These are phyloP conservation scores for Ampelocalamus luodianensis DNA, from an alignment of 176 grass and related monocot genomes.

Conservation along the genomic window DNA sequence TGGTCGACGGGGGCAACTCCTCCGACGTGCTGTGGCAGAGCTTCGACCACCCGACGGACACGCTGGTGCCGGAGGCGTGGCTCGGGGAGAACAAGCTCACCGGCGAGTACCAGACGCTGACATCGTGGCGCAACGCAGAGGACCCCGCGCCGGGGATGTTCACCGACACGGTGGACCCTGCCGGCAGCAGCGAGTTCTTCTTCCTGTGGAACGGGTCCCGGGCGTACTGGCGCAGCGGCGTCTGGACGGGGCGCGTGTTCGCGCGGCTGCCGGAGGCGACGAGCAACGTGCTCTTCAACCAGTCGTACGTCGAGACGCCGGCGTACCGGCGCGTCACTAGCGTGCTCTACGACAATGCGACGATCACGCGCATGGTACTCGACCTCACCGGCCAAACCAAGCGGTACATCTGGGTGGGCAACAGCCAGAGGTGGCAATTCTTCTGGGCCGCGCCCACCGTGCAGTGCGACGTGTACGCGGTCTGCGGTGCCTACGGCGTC, in stretches of 20 bases:
- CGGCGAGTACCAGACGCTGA: slow-evolving; percentile 39
- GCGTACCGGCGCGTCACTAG: slow-evolving; percentile 34
- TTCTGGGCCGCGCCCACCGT: slow-evolving; percentile 45
- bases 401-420: slow-evolving; percentile 39
- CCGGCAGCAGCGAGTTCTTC: slow-evolving; percentile 44
- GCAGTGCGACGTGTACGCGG: slow-evolving; percentile 42
- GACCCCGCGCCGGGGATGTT: slow-evolving; percentile 51
- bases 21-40: slow-evolving; percentile 15
- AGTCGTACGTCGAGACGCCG: slow-evolving; percentile 43
- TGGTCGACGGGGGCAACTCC: slow-evolving; percentile 39
- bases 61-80: slow-evolving; percentile 51
- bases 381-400: slow-evolving; percentile 49
- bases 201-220: slow-evolving; percentile 33
- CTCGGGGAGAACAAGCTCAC: slow-evolving; percentile 48
- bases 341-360: slow-evolving; percentile 50
- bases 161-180: slow-evolving; percentile 27
- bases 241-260: slow-evolving; percentile 44
- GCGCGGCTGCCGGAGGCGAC: slow-evolving; percentile 35
- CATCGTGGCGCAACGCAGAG: slow-evolving; percentile 52
- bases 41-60: slow-evolving; percentile 24
- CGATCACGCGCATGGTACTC: slow-evolving; percentile 47
- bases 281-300: slow-evolving; percentile 53
- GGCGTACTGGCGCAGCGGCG: slow-evolving; percentile 47
- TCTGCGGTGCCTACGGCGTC: slow-evolving; percentile 35
- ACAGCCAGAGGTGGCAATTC: slow-evolving; percentile 25